Conservation (phyloP, 2,329 filamentous ascomycete genomes). For the Lomentospora prolificans region DNA sequence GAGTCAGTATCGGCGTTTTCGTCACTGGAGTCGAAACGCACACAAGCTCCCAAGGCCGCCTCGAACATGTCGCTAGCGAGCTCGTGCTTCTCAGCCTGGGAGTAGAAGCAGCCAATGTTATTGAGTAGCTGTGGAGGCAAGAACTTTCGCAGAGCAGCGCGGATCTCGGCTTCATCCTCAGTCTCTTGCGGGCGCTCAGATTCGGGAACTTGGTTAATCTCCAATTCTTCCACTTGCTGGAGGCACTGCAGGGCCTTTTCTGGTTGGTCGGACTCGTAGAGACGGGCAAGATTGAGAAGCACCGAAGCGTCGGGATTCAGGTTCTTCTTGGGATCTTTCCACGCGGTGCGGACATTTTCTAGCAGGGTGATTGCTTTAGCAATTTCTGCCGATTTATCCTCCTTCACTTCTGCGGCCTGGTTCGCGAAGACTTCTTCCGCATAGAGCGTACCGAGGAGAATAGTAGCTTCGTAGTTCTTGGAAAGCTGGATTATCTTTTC, state of each 20-base stretch:
- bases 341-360: constrained; percentile 74
- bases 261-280: constrained; percentile 78
- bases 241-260: constrained; percentile 90
- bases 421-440: constrained; percentile 87
- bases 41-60: constrained; percentile 78
- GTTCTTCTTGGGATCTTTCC: constrained; percentile 89
- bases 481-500: constrained; percentile 90
- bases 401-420: constrained; percentile 61
- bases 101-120: constrained; percentile 95
- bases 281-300: constrained; percentile 77
- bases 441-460: constrained; percentile 79
- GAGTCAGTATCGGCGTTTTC: constrained; percentile 76
- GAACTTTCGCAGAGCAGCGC: constrained; percentile 58
- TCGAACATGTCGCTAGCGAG: constrained; percentile 82
- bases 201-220: constrained; percentile 66
- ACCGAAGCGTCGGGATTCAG: constrained; percentile 75
- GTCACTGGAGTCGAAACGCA: constrained; percentile 68
- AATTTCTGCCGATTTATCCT: constrained; percentile 76
- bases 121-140: constrained; percentile 89
- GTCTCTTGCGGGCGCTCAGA: constrained; percentile 53
- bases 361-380: constrained; percentile 81
- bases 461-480: constrained; percentile 80
- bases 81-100: constrained; percentile 72
- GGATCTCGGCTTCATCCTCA: constrained; percentile 47
- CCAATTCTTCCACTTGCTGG: constrained; percentile 83